Base-by-base conservation (phyloP, 2,329 filamentous ascomycete genomes). In the Aphanoascus verrucosus region DNA sequence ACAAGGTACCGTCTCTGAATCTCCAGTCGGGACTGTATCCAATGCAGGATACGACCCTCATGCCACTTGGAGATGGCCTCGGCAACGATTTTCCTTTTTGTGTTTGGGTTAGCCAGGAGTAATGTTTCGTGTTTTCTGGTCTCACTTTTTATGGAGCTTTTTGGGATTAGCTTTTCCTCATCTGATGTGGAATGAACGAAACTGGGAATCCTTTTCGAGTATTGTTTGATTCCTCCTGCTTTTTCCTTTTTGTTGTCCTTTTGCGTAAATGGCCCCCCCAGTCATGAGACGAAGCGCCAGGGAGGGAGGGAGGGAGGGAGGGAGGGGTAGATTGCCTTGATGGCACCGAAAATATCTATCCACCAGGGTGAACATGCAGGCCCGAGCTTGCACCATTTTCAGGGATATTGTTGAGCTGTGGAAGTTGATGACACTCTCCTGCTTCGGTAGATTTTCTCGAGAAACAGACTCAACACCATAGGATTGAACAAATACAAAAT, bases 31-130 rank as follows among this genome's bases (percentile, higher is more conserved):
- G 7, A 28, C 3, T 4, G 23, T 28, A 28, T 28, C 23, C 23
- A 28, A n/a, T 28, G 23, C 23, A 28, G 23, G 23, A 28, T 28
- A 28, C 23, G 23, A 7, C 3, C 23, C 23, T 28, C 23, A 28
- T 28, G 7, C 23, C 7, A 3, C 7, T 28, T 28, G 23, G 23
- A n/a, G 23, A 7, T 28, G 23, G 23, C 23, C 9, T 32, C 17
- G 31, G 32, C 8, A 32, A 19, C 28, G 20, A 43, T 15, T 28
- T 20, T 28, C 37, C 40, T 35, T 12, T 42, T 20, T 23, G 23
- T 49, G 17, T 12, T 53, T 53, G 14, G 6, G 17, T 52, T 46
- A 52, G 50, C 50, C 23, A 52, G 41, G 41, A 45, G 49, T 45
- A 19, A 23, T 46, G 23, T 45, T 46, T 9, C 9, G 45, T 17